Evolutionary conservation across 768 basidiomycete genomes (phyloP).

Genomic region (Tubosaeta brunneosetosa): DNA sequence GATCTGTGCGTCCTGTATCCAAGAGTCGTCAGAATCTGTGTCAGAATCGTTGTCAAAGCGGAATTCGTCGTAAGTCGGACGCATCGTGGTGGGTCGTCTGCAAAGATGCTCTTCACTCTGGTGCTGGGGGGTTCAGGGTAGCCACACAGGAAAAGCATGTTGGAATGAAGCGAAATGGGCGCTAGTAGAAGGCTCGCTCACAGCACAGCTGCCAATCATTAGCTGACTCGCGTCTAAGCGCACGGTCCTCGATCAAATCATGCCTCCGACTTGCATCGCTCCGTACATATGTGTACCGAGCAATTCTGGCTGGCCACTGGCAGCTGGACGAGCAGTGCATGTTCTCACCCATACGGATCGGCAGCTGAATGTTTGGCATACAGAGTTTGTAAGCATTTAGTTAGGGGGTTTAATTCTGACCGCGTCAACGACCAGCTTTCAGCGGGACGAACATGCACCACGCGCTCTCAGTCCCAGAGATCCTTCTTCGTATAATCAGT

Average conservation of each 20-base stretch:
- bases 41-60: constrained; percentile 1
- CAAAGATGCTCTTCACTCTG: constrained; percentile 21
- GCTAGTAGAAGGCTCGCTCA: constrained; percentile 6
- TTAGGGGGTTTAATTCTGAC: too few relatives aligned
- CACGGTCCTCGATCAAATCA: constrained; percentile 1
- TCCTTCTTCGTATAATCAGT: too few relatives aligned
- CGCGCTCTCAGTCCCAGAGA: too few relatives aligned
- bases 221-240: too few relatives aligned
- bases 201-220: constrained; percentile 4
- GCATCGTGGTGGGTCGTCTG: constrained; percentile 18
- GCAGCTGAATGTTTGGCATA: too few relatives aligned
- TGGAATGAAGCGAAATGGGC: background rate
- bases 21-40: background rate
- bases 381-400: too few relatives aligned
- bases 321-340: constrained; percentile 40
- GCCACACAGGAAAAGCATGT: background rate
- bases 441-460: too few relatives aligned
- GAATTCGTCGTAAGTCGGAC: constrained; percentile 9
- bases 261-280: constrained; percentile 17
- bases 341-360: constrained; percentile 34
- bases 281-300: constrained; percentile 51
- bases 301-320: constrained; percentile 66
- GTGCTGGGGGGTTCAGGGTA: background rate
- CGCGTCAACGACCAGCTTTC: too few relatives aligned
- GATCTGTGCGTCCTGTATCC: constrained; percentile 4